Percentiles rank a stretch among this genome's conserved stretches.
Evolutionary conservation across 1,284 basidiomycete genomes (phyloP).

Genomic region (Coniferiporia weirii): DNA sequence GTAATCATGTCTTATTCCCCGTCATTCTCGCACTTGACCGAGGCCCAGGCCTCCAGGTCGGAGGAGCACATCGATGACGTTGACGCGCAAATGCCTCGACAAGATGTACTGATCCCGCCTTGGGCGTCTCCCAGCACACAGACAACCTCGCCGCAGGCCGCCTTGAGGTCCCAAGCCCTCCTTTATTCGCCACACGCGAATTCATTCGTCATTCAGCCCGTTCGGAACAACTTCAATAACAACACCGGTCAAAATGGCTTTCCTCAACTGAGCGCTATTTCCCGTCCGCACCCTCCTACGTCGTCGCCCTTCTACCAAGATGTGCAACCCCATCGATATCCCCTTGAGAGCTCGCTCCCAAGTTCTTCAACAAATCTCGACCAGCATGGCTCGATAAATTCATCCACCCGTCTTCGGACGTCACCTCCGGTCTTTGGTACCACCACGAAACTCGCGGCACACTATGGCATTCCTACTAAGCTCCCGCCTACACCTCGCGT

Average conservation of each 20-base stretch:
- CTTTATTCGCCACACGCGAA: conserved; percentile 30
- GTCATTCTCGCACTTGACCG: background rate
- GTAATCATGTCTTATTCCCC: background rate
- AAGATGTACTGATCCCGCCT: conserved; percentile 34
- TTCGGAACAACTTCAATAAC: conserved; percentile 25
- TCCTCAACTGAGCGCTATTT: conserved; percentile 26
- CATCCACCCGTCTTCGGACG: conserved; percentile 38
- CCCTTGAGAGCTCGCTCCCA: conserved; percentile 40
- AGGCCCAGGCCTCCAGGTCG: conserved; percentile 20
- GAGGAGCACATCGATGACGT: conserved; percentile 22
- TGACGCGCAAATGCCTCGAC: conserved; percentile 26
- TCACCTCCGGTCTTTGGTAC: conserved; percentile 41
- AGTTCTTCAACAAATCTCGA: conserved; percentile 28
- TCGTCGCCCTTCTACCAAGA: conserved; percentile 28
- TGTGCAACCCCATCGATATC: conserved; percentile 26
- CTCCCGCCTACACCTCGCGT: conserved; percentile 56
- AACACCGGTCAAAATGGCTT: conserved; percentile 35
- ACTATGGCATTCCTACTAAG: conserved; percentile 69
- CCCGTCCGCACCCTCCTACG: conserved; percentile 28
- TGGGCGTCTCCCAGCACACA: conserved; percentile 38
- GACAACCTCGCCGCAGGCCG: conserved; percentile 36
- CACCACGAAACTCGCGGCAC: conserved; percentile 56
- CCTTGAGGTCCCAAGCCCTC: conserved; percentile 26
- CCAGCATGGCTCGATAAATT: conserved; percentile 44
- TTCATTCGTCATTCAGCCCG: conserved; percentile 28